These are phyloP conservation scores for Aristolochia fimbriata DNA, from an alignment of 164 flowering plant species.

Conservation along the genomic window DNA sequence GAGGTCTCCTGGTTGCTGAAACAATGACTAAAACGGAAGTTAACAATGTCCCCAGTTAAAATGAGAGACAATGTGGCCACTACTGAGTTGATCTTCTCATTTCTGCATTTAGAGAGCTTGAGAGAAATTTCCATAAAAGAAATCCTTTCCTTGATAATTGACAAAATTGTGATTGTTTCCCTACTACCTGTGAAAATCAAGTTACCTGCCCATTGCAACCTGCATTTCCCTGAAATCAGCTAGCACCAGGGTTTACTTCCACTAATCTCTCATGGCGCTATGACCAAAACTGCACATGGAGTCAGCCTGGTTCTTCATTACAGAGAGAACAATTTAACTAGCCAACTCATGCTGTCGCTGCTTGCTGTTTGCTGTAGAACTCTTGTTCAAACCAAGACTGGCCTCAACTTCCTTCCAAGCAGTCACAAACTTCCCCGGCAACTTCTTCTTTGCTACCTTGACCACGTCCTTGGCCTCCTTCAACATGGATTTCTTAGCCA, in stretches of 20 bases:
- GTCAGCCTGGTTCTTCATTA: neutral
- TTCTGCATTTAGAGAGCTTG: too few species aligned
- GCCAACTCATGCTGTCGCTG: slow-evolving; percentile 29
- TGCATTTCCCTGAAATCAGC: neutral
- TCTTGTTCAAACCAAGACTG: slow-evolving; percentile 34
- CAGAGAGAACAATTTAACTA: neutral
- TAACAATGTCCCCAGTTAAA: too few species aligned
- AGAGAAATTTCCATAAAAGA: too few species aligned
- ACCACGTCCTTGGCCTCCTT: slow-evolving; percentile 23
- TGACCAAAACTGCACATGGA: neutral
- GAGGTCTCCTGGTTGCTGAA: too few species aligned
- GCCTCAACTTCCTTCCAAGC: neutral
- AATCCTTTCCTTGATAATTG: too few species aligned
- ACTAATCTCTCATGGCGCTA: neutral
- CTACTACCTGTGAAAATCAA: too few species aligned
- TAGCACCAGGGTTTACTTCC: neutral
- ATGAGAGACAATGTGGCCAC: too few species aligned
- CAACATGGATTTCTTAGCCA: slow-evolving; percentile 38
- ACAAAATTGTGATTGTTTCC: too few species aligned
- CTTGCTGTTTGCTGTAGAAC: slow-evolving; percentile 50
- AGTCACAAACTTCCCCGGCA: slow-evolving; percentile 1
- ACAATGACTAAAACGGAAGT: too few species aligned
- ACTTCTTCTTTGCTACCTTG: slow-evolving; percentile 8
- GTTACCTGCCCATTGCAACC: neutral
- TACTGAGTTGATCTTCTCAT: too few species aligned